Base-by-base conservation (phyloP, 495 filamentous ascomycete genomes). In the Penicillium angulare region DNA sequence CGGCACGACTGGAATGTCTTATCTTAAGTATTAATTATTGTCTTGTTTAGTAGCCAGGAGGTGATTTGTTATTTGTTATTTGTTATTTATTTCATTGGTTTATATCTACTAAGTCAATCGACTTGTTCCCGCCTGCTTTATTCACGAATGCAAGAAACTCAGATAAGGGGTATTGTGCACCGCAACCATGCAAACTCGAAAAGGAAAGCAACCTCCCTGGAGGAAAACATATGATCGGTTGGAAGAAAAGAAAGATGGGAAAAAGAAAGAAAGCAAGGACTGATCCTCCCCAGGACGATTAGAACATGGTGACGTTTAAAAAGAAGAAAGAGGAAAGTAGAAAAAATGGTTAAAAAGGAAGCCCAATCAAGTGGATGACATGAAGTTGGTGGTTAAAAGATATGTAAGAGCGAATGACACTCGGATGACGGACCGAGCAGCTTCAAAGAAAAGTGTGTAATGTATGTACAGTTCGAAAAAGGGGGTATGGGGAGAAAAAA, bases 91-190 rank as follows among this genome's bases (percentile, higher is more conserved):
- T 36, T 21, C 18, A 16, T 35, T 20, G 16, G 21, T 21, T 9
- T 35, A 38, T 47, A 23, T 35, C 47, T 49, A 40, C 9, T 31
- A 27, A 41, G 31, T 26, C 18, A 27, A 29, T 31, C 22, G 31
- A 43, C 29, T 47, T 34, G 17, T 23, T 29, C 34, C 32, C 39
- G 40, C 45, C 45, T 50, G 49, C 48, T 58, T 49, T 59, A 60
- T 61, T 56, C 65, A 69, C 56, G n/a, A 66, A 63, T 60, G 54
- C 59, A 64, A 50, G 59, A 65, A 72, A 66, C 61, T 51, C 53
- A 72, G 52, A 59, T 48, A 62, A 60, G 64, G 64, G 69, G 69
- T 70, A 72, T 72, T n/a, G 55, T 60, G 60, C 64, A 65, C 64
- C 63, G 57, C 57, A 66, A 55, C 62, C 60, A 71, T 69, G 66